Evolutionary conservation across 2,329 filamentous ascomycete species (phyloP), one percentile per base, ranked within the genome.

Genomic region (Apiospora saccharicola): DNA sequence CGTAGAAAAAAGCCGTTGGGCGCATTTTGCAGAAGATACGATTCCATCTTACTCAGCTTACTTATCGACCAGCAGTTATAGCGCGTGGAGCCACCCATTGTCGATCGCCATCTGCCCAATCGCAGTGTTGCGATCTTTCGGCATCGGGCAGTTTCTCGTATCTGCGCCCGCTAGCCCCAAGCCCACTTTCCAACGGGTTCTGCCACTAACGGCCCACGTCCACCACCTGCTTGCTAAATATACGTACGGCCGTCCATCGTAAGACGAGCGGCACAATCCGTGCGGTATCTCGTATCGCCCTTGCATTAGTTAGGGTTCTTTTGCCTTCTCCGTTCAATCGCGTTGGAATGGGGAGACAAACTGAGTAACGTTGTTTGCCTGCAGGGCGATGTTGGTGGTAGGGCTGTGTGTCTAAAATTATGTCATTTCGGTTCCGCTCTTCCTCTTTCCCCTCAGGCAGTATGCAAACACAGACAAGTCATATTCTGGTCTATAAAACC

Each of bases 181-280:
- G 53, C 30, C 53, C 53, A 61, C 53, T 61, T 61, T 34, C 53
- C 53, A 61, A 61, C 53, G 53, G 53, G 26, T 61, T 61, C 53
- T 37, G 22, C 26, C 26, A 57, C 14, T 57, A 12, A 57, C 26
- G 16, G 43, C 43, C 16, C 43, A 44, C 43, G 13, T 44, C 13
- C 3, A 8, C 41, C 43, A 14, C 12, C 12, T 44, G 43, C 16
- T 44, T 44, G 43, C 43, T 44, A 13, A 13, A 13, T 4, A 16
- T 5, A 44, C 6, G 1, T 41, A 16, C 43, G 43, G 43, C 43
- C 19, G 53, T 8, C 19, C 30, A 2, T 64, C 57, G 57, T 64
- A 41, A n/a, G 34, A 41, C 22, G 26, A 30, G 22, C 30, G 34
- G 57, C 8, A 24, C 34, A 41, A 41, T 64, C 57, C 30, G 34